Base-by-base conservation (phyloP, 257 asterid species). In the Craterostigma plantagineum region DNA sequence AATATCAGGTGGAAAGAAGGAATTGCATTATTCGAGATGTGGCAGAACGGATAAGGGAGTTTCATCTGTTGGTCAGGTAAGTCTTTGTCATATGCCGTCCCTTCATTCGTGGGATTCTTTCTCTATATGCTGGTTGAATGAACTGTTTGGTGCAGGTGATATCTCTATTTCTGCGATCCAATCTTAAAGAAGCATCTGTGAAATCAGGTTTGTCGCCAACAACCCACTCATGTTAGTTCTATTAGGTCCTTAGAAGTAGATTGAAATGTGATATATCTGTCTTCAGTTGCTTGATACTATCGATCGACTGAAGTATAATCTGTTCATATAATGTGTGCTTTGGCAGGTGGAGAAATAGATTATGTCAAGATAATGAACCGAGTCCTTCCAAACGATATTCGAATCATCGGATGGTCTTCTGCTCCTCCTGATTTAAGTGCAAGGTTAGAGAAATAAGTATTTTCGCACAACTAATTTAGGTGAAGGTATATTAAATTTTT, bases 41-140 rank as follows among this genome's bases (percentile, higher is more conserved):
- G 98, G 98, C 58, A 70, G 98, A 72, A 90, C 95, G 38, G 98
- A 90, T 69, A 83, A 71, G 66, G 98, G 98, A 52, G 98, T 90
- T 56, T 90, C 98, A 40, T 87, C 98, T 58, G 81, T 77, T 63
- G 95, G 98, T 46, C 98, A 90, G 66, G 98, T 82, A 70, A 65
- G 77, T 64, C 49, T 12, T n/a, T 36, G 40, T 12, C 40, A 36
- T 10, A 36, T 23, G 40, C 40, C 8, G 40, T 12, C 40, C 40
- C 8, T 41, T 8, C 16, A 11, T 9, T 16, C 15, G 10, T 12
- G 45, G 3, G 10, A 41, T 15, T 1, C 16, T 15, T 41, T 41
- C 14, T 42, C 8, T 41, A 55, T 14, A 11, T 43, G 34, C 27
- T 48, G 45, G 34, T 51, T 45, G 35, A n/a, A 51, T 58, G 43